A percentile compares a stretch with the other conserved stretches of the same genome.
phyloP scores from a whole-genome alignment of 2,329 filamentous ascomycete genomes.

The Phyllachora maydis region DNA sequence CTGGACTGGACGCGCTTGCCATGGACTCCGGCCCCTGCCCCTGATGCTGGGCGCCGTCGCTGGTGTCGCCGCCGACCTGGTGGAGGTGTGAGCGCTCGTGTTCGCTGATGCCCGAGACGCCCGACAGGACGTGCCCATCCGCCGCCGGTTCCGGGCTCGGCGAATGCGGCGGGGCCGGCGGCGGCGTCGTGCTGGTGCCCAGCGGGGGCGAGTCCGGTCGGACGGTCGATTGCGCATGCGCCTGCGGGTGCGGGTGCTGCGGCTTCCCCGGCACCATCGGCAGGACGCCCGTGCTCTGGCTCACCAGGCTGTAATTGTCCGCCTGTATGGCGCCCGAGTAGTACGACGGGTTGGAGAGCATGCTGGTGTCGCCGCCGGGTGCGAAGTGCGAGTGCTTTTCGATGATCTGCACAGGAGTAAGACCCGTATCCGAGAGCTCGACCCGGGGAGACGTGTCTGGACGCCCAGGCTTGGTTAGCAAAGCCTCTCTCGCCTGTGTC shows the following conservation, averaged over 20 bases:
- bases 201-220: neutral
- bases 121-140: conserved; percentile 12
- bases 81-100: conserved; percentile 17
- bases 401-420: conserved; percentile 18
- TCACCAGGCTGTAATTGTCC: conserved; percentile 12
- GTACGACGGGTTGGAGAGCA: conserved; percentile 11
- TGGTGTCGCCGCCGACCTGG: conserved; percentile 13
- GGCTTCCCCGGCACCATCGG: too few species aligned
- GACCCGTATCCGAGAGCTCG: conserved; percentile 23
- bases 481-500: too few species aligned
- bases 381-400: conserved; percentile 13
- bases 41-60: neutral
- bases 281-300: too few species aligned
- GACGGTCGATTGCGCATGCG: too few species aligned
- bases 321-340: conserved; percentile 7
- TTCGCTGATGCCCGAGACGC: conserved; percentile 19
- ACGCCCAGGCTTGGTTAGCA: conserved; percentile 1
- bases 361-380: conserved; percentile 4
- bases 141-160: too few species aligned
- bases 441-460: conserved; percentile 19
- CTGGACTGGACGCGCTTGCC: neutral
- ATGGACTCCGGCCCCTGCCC: neutral
- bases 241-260: too few species aligned
- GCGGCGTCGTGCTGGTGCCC: conserved; percentile 1
- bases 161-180: conserved; percentile 2